Evolutionary conservation across 2,329 filamentous ascomycete species (phyloP).

Genomic region (Iodosphaeria phyllophila): DNA sequence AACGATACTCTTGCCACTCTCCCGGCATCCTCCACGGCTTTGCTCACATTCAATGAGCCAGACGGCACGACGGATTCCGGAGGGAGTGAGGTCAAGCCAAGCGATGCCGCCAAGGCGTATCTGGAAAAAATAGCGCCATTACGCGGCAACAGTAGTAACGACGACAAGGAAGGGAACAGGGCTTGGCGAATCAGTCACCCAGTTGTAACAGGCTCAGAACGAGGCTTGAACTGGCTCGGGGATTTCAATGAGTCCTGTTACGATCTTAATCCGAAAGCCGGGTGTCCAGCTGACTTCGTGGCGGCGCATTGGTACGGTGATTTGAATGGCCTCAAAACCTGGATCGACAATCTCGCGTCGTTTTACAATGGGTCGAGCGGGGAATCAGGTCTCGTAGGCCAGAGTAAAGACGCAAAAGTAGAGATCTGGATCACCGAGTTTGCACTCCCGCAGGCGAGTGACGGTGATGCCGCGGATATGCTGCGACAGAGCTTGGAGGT

Average conservation of each 20-base stretch:
- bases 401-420: slow-evolving; percentile 6
- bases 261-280: slow-evolving; percentile 15
- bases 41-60: slow-evolving; percentile 23
- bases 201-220: slow-evolving; percentile 18
- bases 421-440: slow-evolving; percentile 21
- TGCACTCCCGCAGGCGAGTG: slow-evolving; percentile 16
- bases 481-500: slow-evolving; percentile 19
- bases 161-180: slow-evolving; percentile 4
- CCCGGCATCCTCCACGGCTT: slow-evolving; percentile 16
- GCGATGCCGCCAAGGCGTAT: slow-evolving; percentile 19
- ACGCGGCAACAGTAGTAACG: slow-evolving; percentile 9
- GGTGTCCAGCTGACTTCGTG: slow-evolving; percentile 21
- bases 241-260: slow-evolving; percentile 21
- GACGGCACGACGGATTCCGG: slow-evolving; percentile 19
- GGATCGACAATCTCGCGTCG: slow-evolving; percentile 15
- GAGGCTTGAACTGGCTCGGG: slow-evolving; percentile 19
- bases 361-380: slow-evolving; percentile 15
- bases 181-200: slow-evolving; percentile 21
- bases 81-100: slow-evolving; percentile 18
- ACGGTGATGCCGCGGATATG: slow-evolving; percentile 17
- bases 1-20: slow-evolving; percentile 10
- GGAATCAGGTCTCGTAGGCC: too few relatives aligned
- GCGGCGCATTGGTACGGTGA: slow-evolving; percentile 22
- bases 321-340: slow-evolving; percentile 15
- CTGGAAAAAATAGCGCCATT: slow-evolving; percentile 18